A percentile compares a stretch with the other conserved stretches of the same genome.
These are phyloP conservation scores for Blyttiomyces sp. DNA, from an alignment of 371 early-diverging fungal species.

Conservation along the genomic window DNA sequence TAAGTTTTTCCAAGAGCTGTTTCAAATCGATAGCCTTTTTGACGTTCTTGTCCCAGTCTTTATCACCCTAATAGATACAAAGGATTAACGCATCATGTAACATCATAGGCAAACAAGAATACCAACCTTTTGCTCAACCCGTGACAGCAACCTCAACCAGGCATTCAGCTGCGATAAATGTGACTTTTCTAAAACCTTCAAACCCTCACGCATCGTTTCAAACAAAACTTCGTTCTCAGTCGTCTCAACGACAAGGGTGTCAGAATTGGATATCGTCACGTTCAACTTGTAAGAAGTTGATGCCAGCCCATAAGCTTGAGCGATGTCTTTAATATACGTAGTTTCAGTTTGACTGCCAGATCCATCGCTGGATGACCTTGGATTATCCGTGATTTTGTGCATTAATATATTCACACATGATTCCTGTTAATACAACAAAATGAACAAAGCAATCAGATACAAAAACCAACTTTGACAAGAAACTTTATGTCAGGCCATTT, in stretches of 20 bases:
- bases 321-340: constrained; percentile 5
- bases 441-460: not conserved
- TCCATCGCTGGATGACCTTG: not conserved
- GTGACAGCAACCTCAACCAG: not conserved
- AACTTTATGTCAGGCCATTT: too few species aligned
- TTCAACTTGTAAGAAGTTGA: constrained; percentile 9
- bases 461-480: too few species aligned
- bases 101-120: not conserved
- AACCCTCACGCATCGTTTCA: constrained; percentile 21
- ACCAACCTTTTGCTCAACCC: constrained; percentile 7
- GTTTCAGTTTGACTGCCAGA: not conserved
- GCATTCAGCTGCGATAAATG: too few species aligned
- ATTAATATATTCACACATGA: too few species aligned
- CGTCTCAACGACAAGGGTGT: not conserved
- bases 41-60: not conserved
- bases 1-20: not conserved
- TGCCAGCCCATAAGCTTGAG: constrained; percentile 14
- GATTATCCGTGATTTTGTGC: not conserved
- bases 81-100: not conserved
- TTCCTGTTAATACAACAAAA: not conserved
- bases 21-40: not conserved
- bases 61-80: not conserved
- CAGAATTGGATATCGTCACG: not conserved
- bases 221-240: constrained; percentile 15
- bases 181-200: too few species aligned